A percentile compares a stretch with the other conserved stretches of the same genome.
phyloP scores from a whole-genome alignment of 176 grass and related monocot genomes.

The Oryza glaberrima region DNA sequence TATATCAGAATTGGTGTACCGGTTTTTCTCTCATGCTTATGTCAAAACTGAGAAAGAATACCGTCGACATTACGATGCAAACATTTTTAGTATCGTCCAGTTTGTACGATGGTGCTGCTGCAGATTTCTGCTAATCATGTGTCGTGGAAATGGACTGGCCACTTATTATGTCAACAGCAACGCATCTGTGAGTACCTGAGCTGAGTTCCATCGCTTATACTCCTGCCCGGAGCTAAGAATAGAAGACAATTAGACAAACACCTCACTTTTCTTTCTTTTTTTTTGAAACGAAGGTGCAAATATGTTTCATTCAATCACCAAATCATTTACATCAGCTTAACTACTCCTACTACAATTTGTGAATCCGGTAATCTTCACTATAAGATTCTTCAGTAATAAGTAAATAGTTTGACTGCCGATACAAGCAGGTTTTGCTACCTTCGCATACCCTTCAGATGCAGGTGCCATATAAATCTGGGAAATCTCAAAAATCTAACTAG shows the following conservation, averaged over 20 bases:
- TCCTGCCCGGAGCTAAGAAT: neutral
- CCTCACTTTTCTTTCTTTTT: neutral
- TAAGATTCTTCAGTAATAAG: neutral
- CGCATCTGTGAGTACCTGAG: neutral
- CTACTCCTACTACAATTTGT: neutral
- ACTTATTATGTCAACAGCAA: neutral
- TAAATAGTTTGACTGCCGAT: neutral
- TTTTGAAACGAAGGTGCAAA: neutral
- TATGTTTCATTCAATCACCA: neutral
- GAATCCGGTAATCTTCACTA: neutral
- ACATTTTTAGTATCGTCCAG: neutral
- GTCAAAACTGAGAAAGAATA: neutral
- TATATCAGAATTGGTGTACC: neutral
- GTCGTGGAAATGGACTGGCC: neutral
- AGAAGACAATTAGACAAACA: neutral
- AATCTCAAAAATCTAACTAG: slow-evolving; percentile 19
- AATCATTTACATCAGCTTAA: slow-evolving; percentile 5
- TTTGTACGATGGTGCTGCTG: neutral
- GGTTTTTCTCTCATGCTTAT: neutral
- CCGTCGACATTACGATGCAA: neutral
- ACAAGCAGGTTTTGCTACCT: neutral
- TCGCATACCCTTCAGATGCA: slow-evolving; percentile 6
- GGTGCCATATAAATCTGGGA: neutral
- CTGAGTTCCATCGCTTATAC: neutral
- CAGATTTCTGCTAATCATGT: neutral